Conservation (phyloP, 805 yeast species). For the Jamesozyma gamospora region DNA sequence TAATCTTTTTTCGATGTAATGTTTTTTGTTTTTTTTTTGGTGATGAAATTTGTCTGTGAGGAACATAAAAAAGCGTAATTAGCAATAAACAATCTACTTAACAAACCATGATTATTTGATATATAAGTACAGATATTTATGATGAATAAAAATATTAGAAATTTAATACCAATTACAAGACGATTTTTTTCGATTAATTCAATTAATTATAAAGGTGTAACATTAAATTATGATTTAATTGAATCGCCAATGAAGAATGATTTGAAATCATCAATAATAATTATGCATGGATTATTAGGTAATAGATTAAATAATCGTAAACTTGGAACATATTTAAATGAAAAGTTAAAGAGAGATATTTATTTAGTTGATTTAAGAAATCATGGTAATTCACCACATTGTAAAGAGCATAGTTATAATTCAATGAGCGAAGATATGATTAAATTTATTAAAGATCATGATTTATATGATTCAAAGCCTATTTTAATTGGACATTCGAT, state of each 20-base stretch:
- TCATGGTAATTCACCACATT: conserved; percentile 87
- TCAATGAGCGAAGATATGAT: conserved; percentile 83
- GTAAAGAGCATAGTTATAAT: conserved; percentile 61
- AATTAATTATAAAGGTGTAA: neutral
- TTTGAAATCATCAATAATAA: conserved; percentile 59
- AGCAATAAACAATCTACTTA: no score
- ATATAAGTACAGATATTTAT: no score
- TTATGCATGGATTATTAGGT: conserved; percentile 87
- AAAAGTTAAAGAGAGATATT: conserved; percentile 43
- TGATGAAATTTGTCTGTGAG: no score
- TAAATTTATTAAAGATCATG: conserved; percentile 44
- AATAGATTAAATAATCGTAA: conserved; percentile 69
- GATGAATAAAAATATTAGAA: no score
- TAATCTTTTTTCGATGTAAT: no score
- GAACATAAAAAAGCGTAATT: no score
- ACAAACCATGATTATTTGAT: no score
- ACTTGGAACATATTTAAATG: conserved; percentile 54
- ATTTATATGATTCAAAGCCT: conserved; percentile 30
- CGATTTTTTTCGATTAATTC: no score
- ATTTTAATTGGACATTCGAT: conserved; percentile 73
- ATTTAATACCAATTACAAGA: no score
- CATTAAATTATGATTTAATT: neutral
- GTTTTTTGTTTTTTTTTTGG: no score
- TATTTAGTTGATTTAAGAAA: conserved; percentile 74
- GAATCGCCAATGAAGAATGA: no score